A percentile compares a stretch with the other conserved stretches of the same genome.
Conservation (phyloP, 2,329 filamentous ascomycete genomes). For the Botrytis paeoniae region DNA sequence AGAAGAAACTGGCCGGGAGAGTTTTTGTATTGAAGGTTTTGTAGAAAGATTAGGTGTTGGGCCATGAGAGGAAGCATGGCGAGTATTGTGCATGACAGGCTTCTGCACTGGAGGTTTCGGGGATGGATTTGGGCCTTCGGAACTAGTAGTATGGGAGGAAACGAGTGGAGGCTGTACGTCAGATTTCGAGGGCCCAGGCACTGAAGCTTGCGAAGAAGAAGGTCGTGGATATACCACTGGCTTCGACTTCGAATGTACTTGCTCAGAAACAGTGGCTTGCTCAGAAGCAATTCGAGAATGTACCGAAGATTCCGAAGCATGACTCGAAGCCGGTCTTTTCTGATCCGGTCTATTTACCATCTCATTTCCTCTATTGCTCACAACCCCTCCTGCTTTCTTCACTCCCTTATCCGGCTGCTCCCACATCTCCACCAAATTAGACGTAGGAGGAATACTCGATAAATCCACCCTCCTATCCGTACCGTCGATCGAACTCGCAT, state of each 20-base stretch:
- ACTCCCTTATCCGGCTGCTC: slow-evolving; percentile 47
- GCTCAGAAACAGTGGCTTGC: not conserved
- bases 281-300: not conserved
- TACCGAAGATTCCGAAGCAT: slow-evolving; percentile 13
- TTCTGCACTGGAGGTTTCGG: not conserved
- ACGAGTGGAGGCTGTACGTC: not conserved
- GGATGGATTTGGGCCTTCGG: not conserved
- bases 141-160: not conserved
- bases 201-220: not conserved
- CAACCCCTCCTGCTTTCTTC: not conserved
- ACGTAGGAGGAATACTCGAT: slow-evolving; percentile 57
- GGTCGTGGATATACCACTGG: not conserved
- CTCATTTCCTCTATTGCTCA: not conserved
- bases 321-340: slow-evolving; percentile 22
- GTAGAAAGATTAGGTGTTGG: not conserved
- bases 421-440: slow-evolving; percentile 65
- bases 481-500: slow-evolving; percentile 10
- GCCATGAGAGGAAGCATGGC: not conserved
- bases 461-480: slow-evolving; percentile 12
- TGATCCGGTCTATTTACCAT: not conserved
- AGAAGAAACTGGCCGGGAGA: not conserved
- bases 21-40: not conserved
- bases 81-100: not conserved
- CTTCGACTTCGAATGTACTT: not conserved
- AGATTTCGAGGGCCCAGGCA: not conserved